Conservation (phyloP, 225 moss, liverwort and hornwort species). For the Takakia lepidozioides region DNA sequence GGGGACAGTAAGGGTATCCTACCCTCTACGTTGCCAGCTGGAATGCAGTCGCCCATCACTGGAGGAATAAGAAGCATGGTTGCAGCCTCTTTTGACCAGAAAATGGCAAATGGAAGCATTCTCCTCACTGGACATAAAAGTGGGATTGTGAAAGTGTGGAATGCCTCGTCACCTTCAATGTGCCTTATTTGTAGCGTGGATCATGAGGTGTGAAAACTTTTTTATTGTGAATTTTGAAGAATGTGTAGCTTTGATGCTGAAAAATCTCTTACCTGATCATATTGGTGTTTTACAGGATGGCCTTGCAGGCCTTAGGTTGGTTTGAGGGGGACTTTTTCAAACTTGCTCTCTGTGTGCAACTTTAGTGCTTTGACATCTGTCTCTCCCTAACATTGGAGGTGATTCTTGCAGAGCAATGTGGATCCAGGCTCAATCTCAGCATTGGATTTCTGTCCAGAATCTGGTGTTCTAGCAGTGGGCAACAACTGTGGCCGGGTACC, state of each 20-base stretch:
- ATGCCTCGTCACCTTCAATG: slow-evolving; percentile 57
- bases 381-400: too few species aligned
- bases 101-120: slow-evolving; percentile 27
- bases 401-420: slow-evolving; percentile 59
- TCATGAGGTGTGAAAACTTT: slow-evolving; percentile 35
- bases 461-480: slow-evolving; percentile 76
- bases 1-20: slow-evolving; percentile 25
- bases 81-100: slow-evolving; percentile 21
- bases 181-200: slow-evolving; percentile 50
- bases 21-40: slow-evolving; percentile 51
- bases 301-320: too few species aligned
- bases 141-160: slow-evolving; percentile 80
- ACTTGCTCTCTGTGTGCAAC: too few species aligned
- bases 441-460: slow-evolving; percentile 42
- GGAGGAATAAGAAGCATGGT: slow-evolving; percentile 42
- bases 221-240: too few species aligned
- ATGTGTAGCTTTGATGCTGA: too few species aligned
- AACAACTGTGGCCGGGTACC: slow-evolving; percentile 69
- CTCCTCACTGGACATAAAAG: slow-evolving; percentile 69
- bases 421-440: slow-evolving; percentile 37
- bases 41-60: slow-evolving; percentile 87
- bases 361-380: slow-evolving; percentile 4
- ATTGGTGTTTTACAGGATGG: too few species aligned
- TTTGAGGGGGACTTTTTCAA: too few species aligned
- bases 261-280: too few species aligned